phyloP scores from a whole-genome alignment of 305 asterid species.

The Plantago coronopus region DNA sequence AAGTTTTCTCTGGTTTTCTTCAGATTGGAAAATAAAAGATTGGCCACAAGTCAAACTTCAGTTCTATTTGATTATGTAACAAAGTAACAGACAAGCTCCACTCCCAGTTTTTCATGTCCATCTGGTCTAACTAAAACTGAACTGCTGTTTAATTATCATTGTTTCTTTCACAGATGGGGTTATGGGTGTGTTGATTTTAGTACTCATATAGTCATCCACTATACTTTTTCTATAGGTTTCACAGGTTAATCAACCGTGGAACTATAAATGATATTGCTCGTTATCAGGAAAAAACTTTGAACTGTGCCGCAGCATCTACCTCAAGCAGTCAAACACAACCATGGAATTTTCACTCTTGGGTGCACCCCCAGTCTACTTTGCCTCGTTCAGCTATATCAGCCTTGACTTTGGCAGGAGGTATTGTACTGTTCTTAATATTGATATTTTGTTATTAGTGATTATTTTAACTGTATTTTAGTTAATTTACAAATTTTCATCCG shows the following conservation, averaged over 20 bases:
- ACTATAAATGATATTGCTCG: slow-evolving; percentile 36
- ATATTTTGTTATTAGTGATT: neutral
- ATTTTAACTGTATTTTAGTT: slow-evolving; percentile 6
- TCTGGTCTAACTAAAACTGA: slow-evolving; percentile 3
- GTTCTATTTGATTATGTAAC: slow-evolving; percentile 1
- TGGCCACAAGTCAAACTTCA: too few relatives aligned
- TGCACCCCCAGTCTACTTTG: slow-evolving; percentile 82
- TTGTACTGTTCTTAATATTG: slow-evolving; percentile 15
- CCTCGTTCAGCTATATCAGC: slow-evolving; percentile 76
- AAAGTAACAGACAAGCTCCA: neutral
- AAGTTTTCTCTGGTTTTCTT: too few relatives aligned
- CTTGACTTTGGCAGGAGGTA: slow-evolving; percentile 68
- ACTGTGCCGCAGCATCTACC: slow-evolving; percentile 35
- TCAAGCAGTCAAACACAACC: slow-evolving; percentile 31
- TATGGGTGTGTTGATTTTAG: neutral
- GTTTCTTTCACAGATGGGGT: slow-evolving; percentile 15
- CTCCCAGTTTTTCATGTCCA: neutral
- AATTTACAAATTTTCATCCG: slow-evolving; percentile 20
- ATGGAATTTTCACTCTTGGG: slow-evolving; percentile 64
- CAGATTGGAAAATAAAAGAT: too few relatives aligned
- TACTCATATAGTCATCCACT: slow-evolving; percentile 17
- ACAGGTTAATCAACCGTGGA: slow-evolving; percentile 55
- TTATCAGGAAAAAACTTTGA: slow-evolving; percentile 28
- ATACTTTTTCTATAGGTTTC: slow-evolving; percentile 58
- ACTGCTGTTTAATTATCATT: neutral